Evolutionary conservation across 73 alveolate species (phyloP), one percentile per base, ranked within the genome.

Genomic region (Paramecium bursaria): DNA sequence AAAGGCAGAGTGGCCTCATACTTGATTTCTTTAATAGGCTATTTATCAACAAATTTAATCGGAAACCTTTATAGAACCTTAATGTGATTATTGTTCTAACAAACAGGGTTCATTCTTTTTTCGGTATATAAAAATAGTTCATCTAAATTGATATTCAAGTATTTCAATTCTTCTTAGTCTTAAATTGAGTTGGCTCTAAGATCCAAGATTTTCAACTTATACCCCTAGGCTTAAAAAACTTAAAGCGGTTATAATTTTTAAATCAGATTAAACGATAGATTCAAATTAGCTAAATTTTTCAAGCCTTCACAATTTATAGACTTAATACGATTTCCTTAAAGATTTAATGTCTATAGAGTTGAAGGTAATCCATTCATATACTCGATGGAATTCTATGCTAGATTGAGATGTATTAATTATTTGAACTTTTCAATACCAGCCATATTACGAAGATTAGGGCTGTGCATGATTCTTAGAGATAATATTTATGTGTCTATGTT

Each of bases 251-350:
- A 44, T 47, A 67, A 67, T 39, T 3, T 11, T 7, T 29, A 1
- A 6, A 67, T 67, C 55, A 67, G 21, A 42, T 67, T 67, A 67
- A 25, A 67, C 4, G 82, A 67, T 67, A 67, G 29, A 42, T 67
- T 67, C 17, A 67, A 42, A 35, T 21, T 47, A 4, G 27, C 22
- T 5, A 67, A 27, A 7, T 42, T 17, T 42, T 47, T 13, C 44
- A 67, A 67, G 21, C 82, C 82, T 33, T 67, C 82, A 67, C 54
- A 67, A 13, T 67, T 67, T 0, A 67, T 42, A 30, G 27, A 33
- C 21, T 31, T 67, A 57, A 67, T 67, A 19, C 82, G 33, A 67
- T 67, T 67, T 2, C 57, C 17, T 42, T 67, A 42, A 23, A 67
- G 15, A 67, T 67, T 67, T 7, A 67, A 27, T 9, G 22, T 35